A percentile compares a stretch with the other conserved stretches of the same genome.
Conservation (phyloP, 352 stramenopile species). For the Phytopythium vexans region DNA sequence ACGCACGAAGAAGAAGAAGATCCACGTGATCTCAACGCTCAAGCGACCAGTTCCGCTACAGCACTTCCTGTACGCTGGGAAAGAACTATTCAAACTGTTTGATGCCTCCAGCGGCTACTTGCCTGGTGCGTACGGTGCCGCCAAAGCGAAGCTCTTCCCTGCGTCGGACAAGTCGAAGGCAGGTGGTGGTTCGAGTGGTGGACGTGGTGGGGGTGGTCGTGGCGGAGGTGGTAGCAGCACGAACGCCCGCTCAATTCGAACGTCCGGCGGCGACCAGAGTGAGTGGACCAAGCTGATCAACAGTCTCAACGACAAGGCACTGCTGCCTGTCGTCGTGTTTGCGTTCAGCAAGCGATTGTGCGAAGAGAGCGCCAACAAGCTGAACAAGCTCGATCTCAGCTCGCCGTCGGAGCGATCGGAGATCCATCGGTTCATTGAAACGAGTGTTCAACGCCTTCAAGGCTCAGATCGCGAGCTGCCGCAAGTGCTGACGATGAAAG, state of each 20-base stretch:
- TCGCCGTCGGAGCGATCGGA: conserved; percentile 72
- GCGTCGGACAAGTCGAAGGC: conserved; percentile 49
- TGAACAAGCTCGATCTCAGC: conserved; percentile 73
- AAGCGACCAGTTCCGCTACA: conserved; percentile 96
- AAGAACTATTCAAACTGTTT: conserved; percentile 91
- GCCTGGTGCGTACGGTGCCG: conserved; percentile 46
- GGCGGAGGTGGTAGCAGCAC: conserved; percentile 35
- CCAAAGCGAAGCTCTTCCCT: conserved; percentile 66
- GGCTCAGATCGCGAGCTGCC: conserved; percentile 97
- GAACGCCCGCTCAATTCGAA: conserved; percentile 47
- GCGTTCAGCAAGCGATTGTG: conserved; percentile 86
- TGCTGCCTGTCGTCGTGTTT: conserved; percentile 96
- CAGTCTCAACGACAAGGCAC: conserved; percentile 85
- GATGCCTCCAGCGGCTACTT: conserved; percentile 55
- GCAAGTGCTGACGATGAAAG: conserved; percentile 97
- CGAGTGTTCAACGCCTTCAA: conserved; percentile 72
- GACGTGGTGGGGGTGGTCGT: conserved; percentile 24
- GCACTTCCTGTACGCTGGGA: conserved; percentile 94
- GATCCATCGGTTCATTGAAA: conserved; percentile 80
- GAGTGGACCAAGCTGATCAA: conserved; percentile 90
- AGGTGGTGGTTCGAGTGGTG: conserved; percentile 20
- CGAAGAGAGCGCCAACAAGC: conserved; percentile 75
- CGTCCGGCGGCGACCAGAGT: conserved; percentile 60
- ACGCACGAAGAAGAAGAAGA: conserved; percentile 93
- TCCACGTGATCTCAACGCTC: conserved; percentile 97